Base-by-base conservation (phyloP, 345 rosid species). In the Linum lewisii region DNA sequence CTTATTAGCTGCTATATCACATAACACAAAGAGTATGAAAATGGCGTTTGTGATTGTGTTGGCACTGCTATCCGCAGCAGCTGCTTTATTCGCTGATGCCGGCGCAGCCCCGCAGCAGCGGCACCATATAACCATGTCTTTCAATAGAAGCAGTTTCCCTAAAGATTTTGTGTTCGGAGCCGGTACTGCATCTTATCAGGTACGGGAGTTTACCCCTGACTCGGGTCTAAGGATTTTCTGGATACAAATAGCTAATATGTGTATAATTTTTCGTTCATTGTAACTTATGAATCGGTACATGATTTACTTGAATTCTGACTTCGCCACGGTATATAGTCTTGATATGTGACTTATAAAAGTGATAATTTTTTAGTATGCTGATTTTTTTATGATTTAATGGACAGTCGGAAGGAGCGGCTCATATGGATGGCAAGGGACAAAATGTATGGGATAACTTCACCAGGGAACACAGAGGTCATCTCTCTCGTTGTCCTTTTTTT, bases 41-140 rank as follows among this genome's bases (percentile, higher is more conserved):
- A n/a, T n/a, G n/a, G n/a, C 59, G 0, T 24, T 25, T 18, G 15
- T 64, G 18, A 75, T 0, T 8, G 13, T 20, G 64, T 76, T 71
- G 66, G 58, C 55, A 45, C 69, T 66, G 52, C 68, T 52, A 20
- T 10, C 45, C 2, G 45, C 45, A 8, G 45, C 14, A 8, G 45
- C 45, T 8, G 45, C 15, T 38, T 3, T 38, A 1, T 38, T 10
- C 13, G 45, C 45, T 2, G 45, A 9, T 2, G 45, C 45, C 14
- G 45, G 7, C 38, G 38, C 45, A 9, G 14, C 15, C 13, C 15
- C 15, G 16, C 1, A 2, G 15, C 45, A 10, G 2, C 45, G 45
- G 14, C 45, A 38, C 11, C 45, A 38, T 38, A 38, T 38, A 8
- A 38, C 45, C 45, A 8, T 15, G 11, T 38, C 45, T 2, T 38